Evolutionary conservation across 106 monocot genomes (phyloP), one percentile per base, ranked within the genome.

Genomic region (Cymbidium sinense): DNA sequence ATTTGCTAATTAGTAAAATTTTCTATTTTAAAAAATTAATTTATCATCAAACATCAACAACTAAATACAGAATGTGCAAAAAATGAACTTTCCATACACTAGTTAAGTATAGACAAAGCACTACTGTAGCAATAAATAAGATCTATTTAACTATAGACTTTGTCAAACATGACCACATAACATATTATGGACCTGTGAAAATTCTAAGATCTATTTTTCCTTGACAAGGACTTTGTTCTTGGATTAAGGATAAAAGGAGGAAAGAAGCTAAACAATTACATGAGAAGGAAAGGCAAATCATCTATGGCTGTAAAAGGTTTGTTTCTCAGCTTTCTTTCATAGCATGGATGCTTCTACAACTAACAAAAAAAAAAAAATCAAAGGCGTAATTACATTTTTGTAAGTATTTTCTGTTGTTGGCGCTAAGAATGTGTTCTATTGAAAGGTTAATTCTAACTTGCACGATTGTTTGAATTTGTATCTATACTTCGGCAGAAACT

Each of bases 191-290:
- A 15, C 47, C 47, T 47, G 47, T 47, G 11, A 13, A 47, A 47
- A 47, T 58, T 34, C 23, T 29, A 62, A 27, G 61, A 27, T 33
- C 61, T 33, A 6, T 55, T 13, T 79, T 70, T 21, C 33, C 36
- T 17, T 70, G 33, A 27, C 65, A 96, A 93, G 85, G 96, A 96
- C 58, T 96, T 76, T 80, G 91, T 96, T 50, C 82, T 86, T 81
- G 96, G 96, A 0, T 96, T 96, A 96, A 96, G 89, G 89, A 96
- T 89, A 96, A 93, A 78, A 91, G 96, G 79, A 89, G 96, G 77
- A 96, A 93, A 82, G 91, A 91, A 41, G 96, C 93, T 55, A 80
- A 51, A 43, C 90, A 93, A 76, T 52, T 91, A 69, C 67, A 91
- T 73, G 87, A 96, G 77, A 96, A 93, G 87, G 91, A 85, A 12